Evolutionary conservation across 192 early-diverging fungal species (phyloP), one percentile per base, ranked within the genome.

Genomic region (Lobosporangium transversale): DNA sequence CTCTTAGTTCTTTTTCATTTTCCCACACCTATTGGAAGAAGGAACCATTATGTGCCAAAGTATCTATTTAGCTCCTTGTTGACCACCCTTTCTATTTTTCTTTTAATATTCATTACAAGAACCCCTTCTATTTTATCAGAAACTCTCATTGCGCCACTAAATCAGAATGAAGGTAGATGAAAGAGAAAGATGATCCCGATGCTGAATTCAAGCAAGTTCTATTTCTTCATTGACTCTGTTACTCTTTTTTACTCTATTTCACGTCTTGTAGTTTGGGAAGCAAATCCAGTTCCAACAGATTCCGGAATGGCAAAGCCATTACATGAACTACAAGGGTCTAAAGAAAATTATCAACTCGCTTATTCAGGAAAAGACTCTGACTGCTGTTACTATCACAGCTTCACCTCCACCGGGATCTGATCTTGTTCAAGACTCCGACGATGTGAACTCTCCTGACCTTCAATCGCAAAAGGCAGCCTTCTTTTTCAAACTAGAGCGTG

Each of bases 401-500:
- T 70, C 58, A 48, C 80, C 59, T 33, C 73, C 80, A 43, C 83
- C 60, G 55, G 71, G 81, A 43, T 70, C 57, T 32, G 29, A 31
- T 17, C 10, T 20, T n/a, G 54, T 65, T 20, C 44, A 26, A 9
- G 40, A 36, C 11, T 59, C 64, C 20, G 82, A 84, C 45, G 84
- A 85, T 51, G 84, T 85, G 32, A 70, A 65, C 51, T 70, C 71
- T 48, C 68, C 61, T 6, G 66, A 84, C 52, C 70, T 95, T 51
- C 88, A 95, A 75, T 91, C 91, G 12, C 89, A 95, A 59, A 99
- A 98, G 68, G 93, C 95, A 0, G 90, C 91, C 20, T 99, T 99
- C 84, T 99, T 99, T 79, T 98, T 93, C 83, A 95, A 93, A 52
- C 86, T 99, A 27, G 98, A 99, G 79, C 88, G 98, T 31, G 98